phyloP scores from a whole-genome alignment of 495 filamentous ascomycete species.

The Stereocaulon alpinum region DNA sequence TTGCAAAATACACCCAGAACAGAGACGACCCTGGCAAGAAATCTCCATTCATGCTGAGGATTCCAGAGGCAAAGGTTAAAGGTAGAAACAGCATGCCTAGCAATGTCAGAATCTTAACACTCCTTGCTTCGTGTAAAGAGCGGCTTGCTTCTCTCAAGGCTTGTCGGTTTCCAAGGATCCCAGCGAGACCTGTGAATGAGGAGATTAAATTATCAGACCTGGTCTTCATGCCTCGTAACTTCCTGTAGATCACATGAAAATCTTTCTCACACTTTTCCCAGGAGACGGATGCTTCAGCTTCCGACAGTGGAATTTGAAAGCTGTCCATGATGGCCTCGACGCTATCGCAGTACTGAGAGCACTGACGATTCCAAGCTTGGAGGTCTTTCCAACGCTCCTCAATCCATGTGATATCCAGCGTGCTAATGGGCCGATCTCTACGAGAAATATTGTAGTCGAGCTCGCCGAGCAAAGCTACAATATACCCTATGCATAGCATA shows the following conservation, averaged over 20 bases:
- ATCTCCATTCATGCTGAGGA: slow-evolving; percentile 27
- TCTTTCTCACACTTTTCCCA: not conserved
- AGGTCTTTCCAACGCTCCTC: slow-evolving; percentile 3
- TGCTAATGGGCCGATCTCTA: not conserved
- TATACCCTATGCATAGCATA: not conserved
- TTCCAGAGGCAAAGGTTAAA: slow-evolving; percentile 17
- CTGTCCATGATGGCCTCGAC: not conserved
- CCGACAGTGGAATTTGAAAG: not conserved
- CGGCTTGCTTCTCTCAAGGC: not conserved
- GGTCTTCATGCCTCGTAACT: not conserved
- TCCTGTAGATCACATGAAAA: not conserved
- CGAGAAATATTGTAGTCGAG: not conserved
- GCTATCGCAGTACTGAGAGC: not conserved
- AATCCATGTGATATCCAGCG: not conserved
- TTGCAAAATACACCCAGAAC: slow-evolving; percentile 27
- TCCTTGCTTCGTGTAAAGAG: slow-evolving; percentile 9
- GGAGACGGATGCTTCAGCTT: not conserved
- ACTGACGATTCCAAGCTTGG: slow-evolving; percentile 1
- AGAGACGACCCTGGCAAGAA: slow-evolving; percentile 15
- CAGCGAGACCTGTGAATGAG: not conserved
- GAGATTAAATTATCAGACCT: not conserved
- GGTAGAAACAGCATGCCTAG: slow-evolving; percentile 26
- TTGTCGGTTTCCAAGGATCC: slow-evolving; percentile 4
- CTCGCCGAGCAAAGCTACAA: not conserved
- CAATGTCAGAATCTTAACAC: slow-evolving; percentile 17